Evolutionary conservation across 345 rosid species (phyloP), one percentile per base, ranked within the genome.

Genomic region (Citrus glauca): DNA sequence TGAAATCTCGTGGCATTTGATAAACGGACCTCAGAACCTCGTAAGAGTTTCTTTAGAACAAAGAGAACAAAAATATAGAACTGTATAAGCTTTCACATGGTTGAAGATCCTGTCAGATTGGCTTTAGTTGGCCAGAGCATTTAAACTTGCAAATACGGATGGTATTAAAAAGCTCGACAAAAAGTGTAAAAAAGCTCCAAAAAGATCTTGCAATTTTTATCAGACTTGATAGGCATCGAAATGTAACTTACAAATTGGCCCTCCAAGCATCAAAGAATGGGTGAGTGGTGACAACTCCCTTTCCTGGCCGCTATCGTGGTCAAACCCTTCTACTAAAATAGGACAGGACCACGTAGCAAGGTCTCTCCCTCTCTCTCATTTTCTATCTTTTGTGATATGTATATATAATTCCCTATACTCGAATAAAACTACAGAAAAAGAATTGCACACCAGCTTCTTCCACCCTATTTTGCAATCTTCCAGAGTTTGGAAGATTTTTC

Each of bases 221-320:
- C 32, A 35, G 8, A 77, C 83, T 83, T 83, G 77, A 71, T 69
- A 57, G 84, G 82, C 80, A 24, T 73, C 62, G 79, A 82, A 80
- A 64, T 68, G 81, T 77, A 75, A 83, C 78, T 80, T 88, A 87
- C 90, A 81, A 79, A 82, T 82, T 73, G 82, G 89, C 87, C 84
- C 72, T 75, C 82, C 76, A 74, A 78, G 87, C 81, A 66, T 76
- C 77, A 86, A 88, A 88, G 83, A 88, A 86, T 83, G 55, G 75
- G 75, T 71, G 73, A 65, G 74, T n/a, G 30, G 69, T 72, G 81
- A 71, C 81, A 45, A 37, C 72, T 35, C 30, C n/a, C 32, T 73
- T 74, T 77, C 35, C 45, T 60, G 68, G 78, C 69, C 33, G 76
- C 75, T 27, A 66, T 57, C 19, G 59, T 66, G 79, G 78, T 68